These are phyloP conservation scores for Sporothrix humicola DNA, from an alignment of 2,329 filamentous ascomycete genomes.

Conservation along the genomic window DNA sequence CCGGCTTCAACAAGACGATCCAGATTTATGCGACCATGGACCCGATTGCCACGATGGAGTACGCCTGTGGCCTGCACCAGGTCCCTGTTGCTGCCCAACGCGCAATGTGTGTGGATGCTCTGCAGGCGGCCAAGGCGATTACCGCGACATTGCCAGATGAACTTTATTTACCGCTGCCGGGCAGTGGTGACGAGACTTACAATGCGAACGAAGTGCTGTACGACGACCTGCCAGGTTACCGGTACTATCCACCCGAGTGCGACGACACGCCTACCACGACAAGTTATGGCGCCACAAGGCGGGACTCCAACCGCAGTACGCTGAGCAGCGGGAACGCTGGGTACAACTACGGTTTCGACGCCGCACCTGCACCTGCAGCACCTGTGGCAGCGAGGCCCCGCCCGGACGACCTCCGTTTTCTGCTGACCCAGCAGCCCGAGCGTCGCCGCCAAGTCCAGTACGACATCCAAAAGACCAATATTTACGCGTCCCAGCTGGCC, in stretches of 20 bases:
- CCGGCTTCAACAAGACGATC: slow-evolving; percentile 81
- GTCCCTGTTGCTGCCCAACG: slow-evolving; percentile 81
- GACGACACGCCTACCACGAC: slow-evolving; percentile 33
- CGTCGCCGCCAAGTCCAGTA: slow-evolving; percentile 69
- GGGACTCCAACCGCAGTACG: neutral
- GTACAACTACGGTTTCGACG: slow-evolving; percentile 35
- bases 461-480: slow-evolving; percentile 91
- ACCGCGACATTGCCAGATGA: slow-evolving; percentile 72
- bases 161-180: slow-evolving; percentile 49
- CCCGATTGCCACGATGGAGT: slow-evolving; percentile 76
- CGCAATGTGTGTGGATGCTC: slow-evolving; percentile 70
- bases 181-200: neutral
- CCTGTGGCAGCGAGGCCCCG: slow-evolving; percentile 46
- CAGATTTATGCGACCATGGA: slow-evolving; percentile 83
- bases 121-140: slow-evolving; percentile 72
- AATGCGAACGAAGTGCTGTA: slow-evolving; percentile 42
- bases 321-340: neutral
- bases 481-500: slow-evolving; percentile 79
- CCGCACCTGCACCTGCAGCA: neutral
- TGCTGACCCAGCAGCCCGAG: slow-evolving; percentile 56
- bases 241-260: slow-evolving; percentile 56
- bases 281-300: neutral
- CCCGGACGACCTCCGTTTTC: slow-evolving; percentile 57
- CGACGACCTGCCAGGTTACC: slow-evolving; percentile 54
- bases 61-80: slow-evolving; percentile 79